These are phyloP conservation scores for Stachybotrys echinatus DNA, from an alignment of 2,329 filamentous ascomycete genomes.

Conservation along the genomic window DNA sequence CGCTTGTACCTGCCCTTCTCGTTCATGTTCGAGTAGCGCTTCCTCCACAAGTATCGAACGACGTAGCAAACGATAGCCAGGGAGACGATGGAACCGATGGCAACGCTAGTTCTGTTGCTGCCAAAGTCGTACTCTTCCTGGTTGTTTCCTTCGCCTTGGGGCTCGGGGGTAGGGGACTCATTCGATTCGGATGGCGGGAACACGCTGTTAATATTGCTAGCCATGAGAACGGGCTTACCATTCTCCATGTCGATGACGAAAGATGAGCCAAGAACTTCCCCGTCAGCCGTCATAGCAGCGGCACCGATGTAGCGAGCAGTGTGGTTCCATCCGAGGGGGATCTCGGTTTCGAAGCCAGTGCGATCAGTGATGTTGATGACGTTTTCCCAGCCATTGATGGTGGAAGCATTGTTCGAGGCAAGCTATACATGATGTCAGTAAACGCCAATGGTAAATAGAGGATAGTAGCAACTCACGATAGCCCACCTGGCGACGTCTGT, in stretches of 20 bases:
- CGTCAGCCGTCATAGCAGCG: slow-evolving; percentile 15
- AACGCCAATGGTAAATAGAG: slow-evolving; percentile 1
- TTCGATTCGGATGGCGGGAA: slow-evolving; percentile 4
- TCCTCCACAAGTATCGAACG: neutral
- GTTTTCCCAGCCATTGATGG: slow-evolving; percentile 14
- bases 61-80: neutral
- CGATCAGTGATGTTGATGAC: slow-evolving; percentile 14
- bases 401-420: slow-evolving; percentile 13
- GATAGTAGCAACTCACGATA: slow-evolving; percentile 14
- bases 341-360: slow-evolving; percentile 20
- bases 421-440: slow-evolving; percentile 15
- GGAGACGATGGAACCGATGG: neutral
- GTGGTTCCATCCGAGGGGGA: slow-evolving; percentile 9
- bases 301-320: slow-evolving; percentile 16
- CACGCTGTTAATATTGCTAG: slow-evolving; percentile 12
- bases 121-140: neutral
- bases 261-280: slow-evolving; percentile 18
- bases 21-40: neutral
- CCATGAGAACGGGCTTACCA: slow-evolving; percentile 15
- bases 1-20: neutral
- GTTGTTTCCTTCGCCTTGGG: neutral
- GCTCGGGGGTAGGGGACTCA: neutral
- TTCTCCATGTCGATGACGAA: slow-evolving; percentile 18
- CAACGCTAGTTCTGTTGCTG: neutral
- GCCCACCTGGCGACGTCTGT: slow-evolving; percentile 21